phyloP scores from a whole-genome alignment of 148 eudicot genomes.

The Diospyros kaki region DNA sequence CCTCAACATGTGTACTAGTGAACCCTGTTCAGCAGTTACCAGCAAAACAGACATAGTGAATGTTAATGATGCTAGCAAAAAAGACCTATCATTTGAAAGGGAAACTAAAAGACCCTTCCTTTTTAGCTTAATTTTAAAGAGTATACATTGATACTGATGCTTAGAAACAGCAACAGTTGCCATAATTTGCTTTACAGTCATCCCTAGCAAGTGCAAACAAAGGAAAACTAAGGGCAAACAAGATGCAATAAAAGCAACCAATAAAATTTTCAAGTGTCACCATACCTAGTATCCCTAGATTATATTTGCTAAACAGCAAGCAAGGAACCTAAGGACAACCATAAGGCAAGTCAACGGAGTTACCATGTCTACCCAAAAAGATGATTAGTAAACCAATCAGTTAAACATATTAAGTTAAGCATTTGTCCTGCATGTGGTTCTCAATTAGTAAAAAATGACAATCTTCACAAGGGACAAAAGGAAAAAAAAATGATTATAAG shows the following conservation, averaged over 20 bases:
- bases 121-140: neutral
- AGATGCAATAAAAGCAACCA: neutral
- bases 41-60: neutral
- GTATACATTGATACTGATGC: neutral
- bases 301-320: too few species aligned
- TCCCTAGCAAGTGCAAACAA: neutral
- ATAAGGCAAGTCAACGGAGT: too few species aligned
- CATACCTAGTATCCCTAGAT: neutral
- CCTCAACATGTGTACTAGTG: constrained; percentile 28
- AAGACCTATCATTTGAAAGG: neutral
- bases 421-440: too few species aligned
- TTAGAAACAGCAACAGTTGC: neutral
- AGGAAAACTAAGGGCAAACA: neutral
- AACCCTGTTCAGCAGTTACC: constrained; percentile 38
- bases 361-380: too few species aligned
- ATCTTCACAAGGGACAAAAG: too few species aligned
- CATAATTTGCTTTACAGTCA: neutral
- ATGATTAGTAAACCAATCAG: too few species aligned
- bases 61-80: neutral
- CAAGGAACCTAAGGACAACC: too few species aligned
- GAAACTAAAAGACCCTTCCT: neutral
- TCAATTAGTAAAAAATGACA: too few species aligned
- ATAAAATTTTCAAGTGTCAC: neutral
- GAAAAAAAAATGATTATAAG: too few species aligned
- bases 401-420: too few species aligned